Evolutionary conservation across 164 flowering plant genomes (phyloP).

Genomic region (Pachysandra terminalis): DNA sequence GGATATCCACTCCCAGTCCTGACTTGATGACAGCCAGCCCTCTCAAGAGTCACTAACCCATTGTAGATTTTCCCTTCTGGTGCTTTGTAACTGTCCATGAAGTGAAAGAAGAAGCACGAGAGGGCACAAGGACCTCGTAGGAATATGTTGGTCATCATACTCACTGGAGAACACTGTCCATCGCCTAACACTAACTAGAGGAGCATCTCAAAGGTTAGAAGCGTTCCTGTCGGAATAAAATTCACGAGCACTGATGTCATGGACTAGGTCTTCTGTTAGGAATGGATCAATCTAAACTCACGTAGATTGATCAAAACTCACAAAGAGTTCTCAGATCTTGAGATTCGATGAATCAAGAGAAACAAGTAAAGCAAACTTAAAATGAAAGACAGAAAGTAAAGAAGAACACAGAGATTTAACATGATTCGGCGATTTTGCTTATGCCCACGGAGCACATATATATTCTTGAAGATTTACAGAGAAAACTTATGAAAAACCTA

Average conservation of each 20-base stretch:
- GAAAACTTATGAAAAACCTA: too few relatives aligned
- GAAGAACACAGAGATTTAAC: too few relatives aligned
- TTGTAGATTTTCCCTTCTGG: slow-evolving; percentile 78
- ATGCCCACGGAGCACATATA: too few relatives aligned
- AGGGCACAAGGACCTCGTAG: slow-evolving; percentile 62
- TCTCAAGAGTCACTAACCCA: slow-evolving; percentile 75
- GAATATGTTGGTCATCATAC: slow-evolving; percentile 46
- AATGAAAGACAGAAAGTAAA: too few relatives aligned
- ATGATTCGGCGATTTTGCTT: too few relatives aligned
- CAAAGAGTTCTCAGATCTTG: too few relatives aligned
- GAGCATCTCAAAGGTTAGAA: slow-evolving; percentile 86
- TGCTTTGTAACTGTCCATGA: slow-evolving; percentile 83
- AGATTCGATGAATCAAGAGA: too few relatives aligned
- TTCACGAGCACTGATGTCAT: slow-evolving; percentile 85
- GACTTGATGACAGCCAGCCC: slow-evolving; percentile 78
- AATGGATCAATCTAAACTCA: too few relatives aligned
- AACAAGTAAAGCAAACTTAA: too few relatives aligned
- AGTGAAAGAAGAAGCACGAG: slow-evolving; percentile 96
- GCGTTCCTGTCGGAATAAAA: slow-evolving; percentile 97
- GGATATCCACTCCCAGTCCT: too few relatives aligned
- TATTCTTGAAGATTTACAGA: too few relatives aligned
- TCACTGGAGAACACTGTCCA: slow-evolving; percentile 68
- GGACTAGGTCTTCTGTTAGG: slow-evolving; percentile 69
- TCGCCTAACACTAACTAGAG: slow-evolving; percentile 64
- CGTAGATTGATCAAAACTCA: too few relatives aligned